These are phyloP conservation scores for Agaricus blazei DNA, from an alignment of 768 basidiomycete genomes.

Conservation along the genomic window DNA sequence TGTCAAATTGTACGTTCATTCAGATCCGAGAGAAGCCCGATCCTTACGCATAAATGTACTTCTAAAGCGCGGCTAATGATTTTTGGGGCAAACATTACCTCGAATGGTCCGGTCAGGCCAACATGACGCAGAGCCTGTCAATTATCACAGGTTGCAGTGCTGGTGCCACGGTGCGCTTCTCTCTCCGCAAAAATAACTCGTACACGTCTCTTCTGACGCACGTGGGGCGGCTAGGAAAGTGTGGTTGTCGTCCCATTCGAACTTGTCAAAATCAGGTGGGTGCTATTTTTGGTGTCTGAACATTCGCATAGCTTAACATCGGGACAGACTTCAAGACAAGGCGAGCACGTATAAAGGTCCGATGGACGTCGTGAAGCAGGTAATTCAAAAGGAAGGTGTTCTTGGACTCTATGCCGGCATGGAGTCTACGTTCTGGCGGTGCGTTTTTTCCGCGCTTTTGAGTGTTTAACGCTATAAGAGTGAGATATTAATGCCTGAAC, in stretches of 20 bases:
- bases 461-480: not conserved
- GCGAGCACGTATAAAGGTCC: slow-evolving; percentile 87
- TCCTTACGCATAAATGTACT: slow-evolving; percentile 3
- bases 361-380: slow-evolving; percentile 81
- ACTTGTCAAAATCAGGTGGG: slow-evolving; percentile 82
- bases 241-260: slow-evolving; percentile 97
- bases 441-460: slow-evolving; percentile 8
- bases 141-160: slow-evolving; percentile 89
- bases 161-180: slow-evolving; percentile 66
- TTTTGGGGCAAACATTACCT: slow-evolving; percentile 90
- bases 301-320: not conserved
- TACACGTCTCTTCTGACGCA: not conserved
- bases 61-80: slow-evolving; percentile 67
- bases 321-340: slow-evolving; percentile 81
- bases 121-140: slow-evolving; percentile 89
- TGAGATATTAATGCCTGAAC: slow-evolving; percentile 1
- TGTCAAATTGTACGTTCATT: slow-evolving; percentile 73
- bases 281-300: not conserved
- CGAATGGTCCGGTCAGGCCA: slow-evolving; percentile 54
- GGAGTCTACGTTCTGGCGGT: slow-evolving; percentile 99
- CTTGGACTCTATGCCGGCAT: slow-evolving; percentile 90
- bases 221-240: slow-evolving; percentile 52
- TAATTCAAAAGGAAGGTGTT: slow-evolving; percentile 72
- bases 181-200: not conserved
- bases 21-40: not conserved